Base-by-base conservation (phyloP, 2,329 filamentous ascomycete species). In the Lasiodiplodia sp. region DNA sequence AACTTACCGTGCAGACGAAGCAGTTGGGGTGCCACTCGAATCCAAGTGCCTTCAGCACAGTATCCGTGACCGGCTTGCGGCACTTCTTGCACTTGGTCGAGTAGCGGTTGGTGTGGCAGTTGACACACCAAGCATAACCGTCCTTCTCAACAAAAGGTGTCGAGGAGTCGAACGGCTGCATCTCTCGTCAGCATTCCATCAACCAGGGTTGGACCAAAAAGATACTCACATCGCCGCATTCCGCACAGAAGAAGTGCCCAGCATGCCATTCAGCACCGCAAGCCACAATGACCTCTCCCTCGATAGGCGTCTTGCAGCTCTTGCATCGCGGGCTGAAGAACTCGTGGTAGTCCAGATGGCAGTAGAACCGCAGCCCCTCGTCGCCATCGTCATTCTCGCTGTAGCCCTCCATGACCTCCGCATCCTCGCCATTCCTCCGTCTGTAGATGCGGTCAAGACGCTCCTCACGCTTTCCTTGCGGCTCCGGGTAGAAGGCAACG, bases 271-370 rank as follows among this genome's bases (percentile, higher is more conserved):
- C 94, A n/a, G 91, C 88, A 1, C 96, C 96, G 68, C 97, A 93
- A 1, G 96, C 96, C 16, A 97, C 91, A 38, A 97, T 90, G 73
- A 98, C 93, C 80, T 98, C 94, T 52, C 94, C 94, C 73, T 98
- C 90, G 75, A 99, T 99, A 3, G 96, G 95, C 8, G 96, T 99
- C 79, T 92, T 94, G 87, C 96, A 99, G 79, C 92, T 94, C 82
- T 96, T 96, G 86, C 96, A 99, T 52, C 93, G 89, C 4, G 96
- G 96, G 38, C 92, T 94, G 80, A 93, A 99, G 66, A 92, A 84
- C 81, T 99, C 96, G 80, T 99, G 96, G 88, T 94, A 99, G 83
- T 99, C 96, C n/a, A 99, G 87, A 78, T 98, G 95, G 81, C 96
- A 99, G 83, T 92, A 99, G 86, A 98, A 98, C 12, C 95, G 89